Percentiles rank a stretch among this genome's conserved stretches.
Conservation (phyloP, 2,329 filamentous ascomycete genomes). For the Botrytis paeoniae region DNA sequence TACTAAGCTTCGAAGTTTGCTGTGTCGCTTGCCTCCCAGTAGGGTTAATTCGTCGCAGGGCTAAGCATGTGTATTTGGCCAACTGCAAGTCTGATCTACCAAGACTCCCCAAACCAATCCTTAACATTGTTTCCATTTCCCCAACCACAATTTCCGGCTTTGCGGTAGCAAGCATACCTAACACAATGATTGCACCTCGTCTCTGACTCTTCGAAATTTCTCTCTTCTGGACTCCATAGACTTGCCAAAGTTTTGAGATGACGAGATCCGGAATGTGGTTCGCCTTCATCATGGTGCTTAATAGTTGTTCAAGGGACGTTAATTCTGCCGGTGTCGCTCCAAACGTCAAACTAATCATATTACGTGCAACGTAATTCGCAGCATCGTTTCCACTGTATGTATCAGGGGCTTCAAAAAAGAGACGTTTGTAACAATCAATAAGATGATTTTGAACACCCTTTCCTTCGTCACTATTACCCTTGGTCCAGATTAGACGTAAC, state of each 20-base stretch:
- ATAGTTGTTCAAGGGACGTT: slow-evolving; percentile 89
- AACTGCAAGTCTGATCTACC: slow-evolving; percentile 82
- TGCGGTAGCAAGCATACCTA: slow-evolving; percentile 94
- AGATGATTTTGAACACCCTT: slow-evolving; percentile 96
- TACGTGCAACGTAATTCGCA: slow-evolving; percentile 91
- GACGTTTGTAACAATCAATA: slow-evolving; percentile 91
- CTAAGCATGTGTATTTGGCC: slow-evolving; percentile 93
- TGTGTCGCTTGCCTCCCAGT: slow-evolving; percentile 67
- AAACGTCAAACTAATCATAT: slow-evolving; percentile 99
- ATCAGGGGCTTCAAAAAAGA: slow-evolving; percentile 94
- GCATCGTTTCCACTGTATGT: slow-evolving; percentile 84
- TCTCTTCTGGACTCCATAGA: slow-evolving; percentile 89
- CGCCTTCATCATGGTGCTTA: slow-evolving; percentile 97
- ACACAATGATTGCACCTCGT: slow-evolving; percentile 88
- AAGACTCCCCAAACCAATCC: slow-evolving; percentile 78
- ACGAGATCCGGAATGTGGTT: slow-evolving; percentile 83
- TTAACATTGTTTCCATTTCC: slow-evolving; percentile 91
- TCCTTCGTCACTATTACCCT: slow-evolving; percentile 97
- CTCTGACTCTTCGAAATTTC: slow-evolving; percentile 91
- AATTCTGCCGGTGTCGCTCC: slow-evolving; percentile 92
- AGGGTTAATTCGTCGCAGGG: slow-evolving; percentile 85
- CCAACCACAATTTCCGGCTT: slow-evolving; percentile 89
- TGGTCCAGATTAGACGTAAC: slow-evolving; percentile 97
- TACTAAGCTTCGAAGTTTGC: slow-evolving; percentile 75
- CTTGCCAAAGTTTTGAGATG: slow-evolving; percentile 91